These are phyloP conservation scores for Pythium vanterpoolii DNA, from an alignment of 352 stramenopile genomes.

Conservation along the genomic window DNA sequence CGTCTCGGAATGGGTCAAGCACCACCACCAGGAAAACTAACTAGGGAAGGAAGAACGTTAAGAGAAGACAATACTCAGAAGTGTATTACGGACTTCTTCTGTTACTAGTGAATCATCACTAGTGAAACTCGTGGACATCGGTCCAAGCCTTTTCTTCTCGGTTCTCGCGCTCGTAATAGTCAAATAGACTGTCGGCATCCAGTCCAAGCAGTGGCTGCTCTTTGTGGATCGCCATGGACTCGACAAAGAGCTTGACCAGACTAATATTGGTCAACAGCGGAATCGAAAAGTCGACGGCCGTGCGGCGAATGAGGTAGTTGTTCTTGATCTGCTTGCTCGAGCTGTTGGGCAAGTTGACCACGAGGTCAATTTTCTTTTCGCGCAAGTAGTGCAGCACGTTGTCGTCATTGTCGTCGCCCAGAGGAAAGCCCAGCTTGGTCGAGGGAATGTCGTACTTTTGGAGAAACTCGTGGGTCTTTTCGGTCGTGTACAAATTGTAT, in stretches of 20 bases:
- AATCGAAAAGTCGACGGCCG: constrained; percentile 91
- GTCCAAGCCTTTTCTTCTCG: constrained; percentile 91
- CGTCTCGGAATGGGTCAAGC: constrained; percentile 58
- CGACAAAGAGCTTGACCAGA: constrained; percentile 91
- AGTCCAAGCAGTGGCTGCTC: constrained; percentile 91
- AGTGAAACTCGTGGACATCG: constrained; percentile 95
- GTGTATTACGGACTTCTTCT: constrained; percentile 6
- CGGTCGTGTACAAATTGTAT: constrained; percentile 94
- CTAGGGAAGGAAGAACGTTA: background rate
- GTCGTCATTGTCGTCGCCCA: constrained; percentile 56
- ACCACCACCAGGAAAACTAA: constrained; percentile 1
- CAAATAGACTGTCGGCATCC: constrained; percentile 95
- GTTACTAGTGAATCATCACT: constrained; percentile 23
- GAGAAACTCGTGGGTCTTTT: constrained; percentile 90
- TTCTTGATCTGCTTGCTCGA: constrained; percentile 88
- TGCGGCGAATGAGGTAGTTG: constrained; percentile 93
- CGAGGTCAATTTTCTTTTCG: constrained; percentile 93
- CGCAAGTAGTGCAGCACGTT: constrained; percentile 92
- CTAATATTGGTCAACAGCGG: constrained; percentile 91
- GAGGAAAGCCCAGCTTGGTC: constrained; percentile 80
- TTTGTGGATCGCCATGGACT: constrained; percentile 92
- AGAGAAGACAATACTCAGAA: background rate
- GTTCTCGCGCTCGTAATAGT: constrained; percentile 96
- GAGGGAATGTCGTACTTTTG: constrained; percentile 86
- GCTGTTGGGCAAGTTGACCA: constrained; percentile 91